Evolutionary conservation across 306 rosid species (phyloP), one percentile per base, ranked within the genome.

Genomic region (Trifolium fragiferum): DNA sequence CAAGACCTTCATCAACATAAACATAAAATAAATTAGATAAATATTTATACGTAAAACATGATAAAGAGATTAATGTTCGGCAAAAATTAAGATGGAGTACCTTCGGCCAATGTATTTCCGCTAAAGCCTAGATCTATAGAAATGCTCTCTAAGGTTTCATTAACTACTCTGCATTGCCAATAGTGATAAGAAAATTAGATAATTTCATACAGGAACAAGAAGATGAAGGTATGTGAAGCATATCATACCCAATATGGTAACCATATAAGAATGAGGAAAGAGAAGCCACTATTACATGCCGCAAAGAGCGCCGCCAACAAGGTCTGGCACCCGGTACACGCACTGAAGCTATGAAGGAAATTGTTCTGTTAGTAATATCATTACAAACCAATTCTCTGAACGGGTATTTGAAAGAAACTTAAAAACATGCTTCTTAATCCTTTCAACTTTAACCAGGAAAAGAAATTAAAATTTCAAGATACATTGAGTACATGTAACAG

Each of bases 91-190:
- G 58, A 72, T 51, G 59, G 54, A 49, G 73, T 77, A 92, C 96
- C 97, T 83, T 92, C 94, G 43, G 97, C 90, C 73, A 92, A 76
- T 75, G 93, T 87, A 82, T 81, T 82, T 77, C 97, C 96, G 58
- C 88, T 85, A 78, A 92, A 92, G 51, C 87, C 85, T 19, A 92
- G 97, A 78, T 88, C 92, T 76, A 86, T 15, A 54, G 97, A 89
- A 82, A 92, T 88, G 84, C 92, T 88, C 78, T 92, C 96, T 53
- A 89, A 86, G 55, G 97, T 89, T 87, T 92, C 96, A 77, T 92
- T 92, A 33, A 92, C 90, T 81, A 92, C 97, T 64, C 93, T 89
- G 87, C 85, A 85, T 82, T 50, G 73, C 60, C 76, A 78, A 78
- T 76, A 75, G 18, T 55, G 55, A 67, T 12, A 78, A 76, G 59